Evolutionary conservation across 768 basidiomycete genomes (phyloP).

Genomic region (Saitozyma sp.): DNA sequence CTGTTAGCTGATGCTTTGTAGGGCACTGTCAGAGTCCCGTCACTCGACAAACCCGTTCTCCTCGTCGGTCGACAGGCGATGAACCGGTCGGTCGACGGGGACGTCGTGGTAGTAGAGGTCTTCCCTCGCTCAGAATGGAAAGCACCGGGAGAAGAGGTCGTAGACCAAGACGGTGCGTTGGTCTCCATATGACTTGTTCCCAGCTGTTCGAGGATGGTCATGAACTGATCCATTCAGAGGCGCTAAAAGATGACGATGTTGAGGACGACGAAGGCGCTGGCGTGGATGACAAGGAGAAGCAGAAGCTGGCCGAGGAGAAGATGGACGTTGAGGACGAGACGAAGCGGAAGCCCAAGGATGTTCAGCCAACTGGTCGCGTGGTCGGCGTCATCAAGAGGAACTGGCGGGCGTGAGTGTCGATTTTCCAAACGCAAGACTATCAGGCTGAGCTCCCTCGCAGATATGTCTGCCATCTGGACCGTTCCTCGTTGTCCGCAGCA

Average conservation of each 20-base stretch:
- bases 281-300: slow-evolving; percentile 56
- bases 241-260: slow-evolving; percentile 81
- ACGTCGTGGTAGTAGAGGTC: slow-evolving; percentile 85
- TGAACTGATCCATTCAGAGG: slow-evolving; percentile 57
- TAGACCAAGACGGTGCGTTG: slow-evolving; percentile 81
- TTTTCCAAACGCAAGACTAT: not conserved
- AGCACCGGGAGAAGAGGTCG: slow-evolving; percentile 83
- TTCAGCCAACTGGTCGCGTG: slow-evolving; percentile 86
- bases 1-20: slow-evolving; percentile 39
- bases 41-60: slow-evolving; percentile 73
- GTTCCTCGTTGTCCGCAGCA: slow-evolving; percentile 76
- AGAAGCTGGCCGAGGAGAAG: slow-evolving; percentile 46
- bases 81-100: slow-evolving; percentile 93
- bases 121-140: slow-evolving; percentile 89
- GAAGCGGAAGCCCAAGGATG: slow-evolving; percentile 56
- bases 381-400: slow-evolving; percentile 92
- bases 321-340: slow-evolving; percentile 41
- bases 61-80: slow-evolving; percentile 87
- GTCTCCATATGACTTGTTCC: not conserved
- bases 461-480: slow-evolving; percentile 93
- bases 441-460: slow-evolving; percentile 53
- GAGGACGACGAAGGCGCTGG: slow-evolving; percentile 60
- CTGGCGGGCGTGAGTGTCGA: slow-evolving; percentile 77
- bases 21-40: slow-evolving; percentile 77
- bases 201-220: not conserved